A percentile compares a stretch with the other conserved stretches of the same genome.
These are phyloP conservation scores for Herpetomonas samuelpessoai DNA, from an alignment of 208 protist species.

Conservation along the genomic window DNA sequence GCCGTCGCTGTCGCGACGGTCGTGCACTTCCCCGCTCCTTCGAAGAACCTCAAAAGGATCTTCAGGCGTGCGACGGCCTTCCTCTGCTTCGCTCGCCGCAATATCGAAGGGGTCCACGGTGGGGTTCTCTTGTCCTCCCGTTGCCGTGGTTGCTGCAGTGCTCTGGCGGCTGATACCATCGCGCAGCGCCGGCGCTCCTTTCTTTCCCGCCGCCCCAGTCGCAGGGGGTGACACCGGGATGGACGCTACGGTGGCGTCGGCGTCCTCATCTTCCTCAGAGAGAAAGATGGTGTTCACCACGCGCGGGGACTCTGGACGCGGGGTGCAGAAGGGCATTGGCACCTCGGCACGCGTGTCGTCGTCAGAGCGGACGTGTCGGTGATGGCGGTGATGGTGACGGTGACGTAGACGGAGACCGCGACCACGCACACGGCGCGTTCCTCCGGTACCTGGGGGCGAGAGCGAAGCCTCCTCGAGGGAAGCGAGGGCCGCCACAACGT, in stretches of 20 bases:
- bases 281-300: neutral
- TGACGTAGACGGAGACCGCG: too few species aligned
- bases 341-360: neutral
- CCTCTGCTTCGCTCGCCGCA: too few species aligned
- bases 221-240: conserved; percentile 2
- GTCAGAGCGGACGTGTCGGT: neutral
- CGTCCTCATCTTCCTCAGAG: neutral
- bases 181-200: conserved; percentile 4
- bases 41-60: conserved; percentile 23
- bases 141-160: neutral
- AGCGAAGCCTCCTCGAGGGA: too few species aligned
- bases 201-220: neutral
- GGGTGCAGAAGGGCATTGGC: neutral
- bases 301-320: neutral
- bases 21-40: too few species aligned
- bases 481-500: too few species aligned
- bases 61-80: too few species aligned
- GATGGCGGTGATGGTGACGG: conserved; percentile 9
- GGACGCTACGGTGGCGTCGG: neutral
- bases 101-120: too few species aligned
- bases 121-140: neutral
- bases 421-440: too few species aligned
- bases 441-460: too few species aligned
- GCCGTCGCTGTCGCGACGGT: too few species aligned
- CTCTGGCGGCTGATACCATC: too few species aligned